phyloP scores from a whole-genome alignment of 176 grass and related monocot species.

The Rhynchospora pubera region DNA sequence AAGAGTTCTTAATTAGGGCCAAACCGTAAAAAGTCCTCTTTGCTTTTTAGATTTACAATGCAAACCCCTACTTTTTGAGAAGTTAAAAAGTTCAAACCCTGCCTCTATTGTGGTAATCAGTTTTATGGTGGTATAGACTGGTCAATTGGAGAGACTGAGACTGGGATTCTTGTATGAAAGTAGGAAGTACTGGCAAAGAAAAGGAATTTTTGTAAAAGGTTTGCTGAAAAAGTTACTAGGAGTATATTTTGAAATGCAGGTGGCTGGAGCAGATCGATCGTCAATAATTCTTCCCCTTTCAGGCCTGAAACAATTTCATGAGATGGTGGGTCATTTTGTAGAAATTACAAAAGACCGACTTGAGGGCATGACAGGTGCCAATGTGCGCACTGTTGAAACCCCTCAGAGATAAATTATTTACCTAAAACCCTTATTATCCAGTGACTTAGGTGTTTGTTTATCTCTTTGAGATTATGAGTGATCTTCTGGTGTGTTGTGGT shows the following conservation, averaged over 20 bases:
- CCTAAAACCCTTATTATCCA: background rate
- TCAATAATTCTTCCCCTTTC: constrained; percentile 95
- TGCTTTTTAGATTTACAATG: background rate
- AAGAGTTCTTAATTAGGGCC: background rate
- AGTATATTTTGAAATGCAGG: constrained; percentile 38
- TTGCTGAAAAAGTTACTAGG: background rate
- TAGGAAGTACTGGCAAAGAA: background rate
- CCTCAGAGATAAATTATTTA: constrained; percentile 65
- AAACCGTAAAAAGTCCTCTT: background rate
- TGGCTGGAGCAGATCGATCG: constrained; percentile 85
- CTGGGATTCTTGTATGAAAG: background rate
- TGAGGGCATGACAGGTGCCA: constrained; percentile 72
- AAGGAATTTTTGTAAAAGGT: background rate
- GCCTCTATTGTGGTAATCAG: background rate
- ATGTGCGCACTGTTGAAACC: constrained; percentile 65
- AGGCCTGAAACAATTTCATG: constrained; percentile 96
- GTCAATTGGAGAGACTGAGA: too few relatives aligned
- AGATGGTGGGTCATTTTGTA: constrained; percentile 98
- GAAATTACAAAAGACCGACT: constrained; percentile 98
- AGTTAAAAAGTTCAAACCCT: background rate
- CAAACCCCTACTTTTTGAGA: background rate
- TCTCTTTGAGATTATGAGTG: constrained; percentile 48
- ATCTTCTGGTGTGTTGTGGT: constrained; percentile 40
- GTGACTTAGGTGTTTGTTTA: constrained; percentile 22
- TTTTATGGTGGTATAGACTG: background rate